phyloP scores from a whole-genome alignment of 176 grass and related monocot genomes.

The Cenchrus fungigraminus region DNA sequence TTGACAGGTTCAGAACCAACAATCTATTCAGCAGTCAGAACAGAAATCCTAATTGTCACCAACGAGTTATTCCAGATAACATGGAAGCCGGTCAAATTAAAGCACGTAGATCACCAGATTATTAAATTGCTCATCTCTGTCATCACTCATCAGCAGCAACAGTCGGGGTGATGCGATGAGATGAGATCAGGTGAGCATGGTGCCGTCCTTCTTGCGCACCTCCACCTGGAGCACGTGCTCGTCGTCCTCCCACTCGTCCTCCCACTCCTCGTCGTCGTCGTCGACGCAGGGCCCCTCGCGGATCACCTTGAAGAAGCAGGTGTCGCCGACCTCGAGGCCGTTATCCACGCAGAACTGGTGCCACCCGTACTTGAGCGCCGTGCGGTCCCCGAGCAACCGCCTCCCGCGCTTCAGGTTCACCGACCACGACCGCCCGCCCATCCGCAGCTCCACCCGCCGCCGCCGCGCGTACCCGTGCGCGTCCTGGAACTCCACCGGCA shows the following conservation, averaged over 20 bases:
- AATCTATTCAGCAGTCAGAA: not conserved
- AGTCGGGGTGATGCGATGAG: not conserved
- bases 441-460: conserved; percentile 38
- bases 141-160: not conserved
- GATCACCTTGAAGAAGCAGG: conserved; percentile 43
- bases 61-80: not conserved
- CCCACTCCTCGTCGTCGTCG: conserved; percentile 21
- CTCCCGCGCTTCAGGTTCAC: conserved; percentile 46
- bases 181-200: conserved; percentile 5
- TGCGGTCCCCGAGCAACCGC: conserved; percentile 10
- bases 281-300: conserved; percentile 2
- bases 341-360: conserved; percentile 48
- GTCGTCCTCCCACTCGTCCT: conserved; percentile 8
- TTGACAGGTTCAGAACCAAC: not conserved
- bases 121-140: not conserved
- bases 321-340: conserved; percentile 43
- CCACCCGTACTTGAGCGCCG: conserved; percentile 48
- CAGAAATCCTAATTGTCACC: not conserved
- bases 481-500: conserved; percentile 44
- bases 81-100: not conserved
- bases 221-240: conserved; percentile 49
- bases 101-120: not conserved
- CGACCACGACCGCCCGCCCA: conserved; percentile 31
- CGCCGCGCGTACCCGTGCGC: conserved; percentile 43
- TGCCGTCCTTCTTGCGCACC: conserved; percentile 43